Base-by-base conservation (phyloP, 2,329 filamentous ascomycete species). In the Scedosporium boydii region DNA sequence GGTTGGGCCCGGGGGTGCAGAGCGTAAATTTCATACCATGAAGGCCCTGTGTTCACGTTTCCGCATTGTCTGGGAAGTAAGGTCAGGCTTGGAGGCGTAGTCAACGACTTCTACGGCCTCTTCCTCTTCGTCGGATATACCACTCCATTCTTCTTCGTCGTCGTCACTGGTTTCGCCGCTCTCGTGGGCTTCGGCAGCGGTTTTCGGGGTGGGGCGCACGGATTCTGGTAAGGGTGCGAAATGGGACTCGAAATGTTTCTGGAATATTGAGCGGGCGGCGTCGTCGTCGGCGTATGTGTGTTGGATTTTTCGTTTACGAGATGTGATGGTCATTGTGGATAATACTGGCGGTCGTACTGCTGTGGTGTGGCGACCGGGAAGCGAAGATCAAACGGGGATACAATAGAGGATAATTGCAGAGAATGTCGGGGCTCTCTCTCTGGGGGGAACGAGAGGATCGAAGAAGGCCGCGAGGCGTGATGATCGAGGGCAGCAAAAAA, bases 161-260 rank as follows among this genome's bases (percentile, higher is more conserved):
- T 69, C 67, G 1, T 69, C 72, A 2, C 74, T 70, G 0, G 80
- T 79, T 14, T 68, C 68, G 10, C 64, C 55, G 9, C 72, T 69
- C 21, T 70, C 65, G 21, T 71, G 64, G 29, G 63, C 62, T n/a
- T 67, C 70, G 4, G 71, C 68, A 21, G 76, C 76, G 12, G 76
- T 74, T 34, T 64, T 61, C 60, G 67, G 66, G 67, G 65, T 51
- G 66, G 66, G 65, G 53, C 66, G 53, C 57, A 65, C 64, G 48
- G 62, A 70, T 3, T 74, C 72, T 48, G 79, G 79, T 46, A 96
- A 74, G 7, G 93, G 91, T 71, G 86, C 84, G 77, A 97, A 98
- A 71, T 89, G 87, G 29, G 90, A 85, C 75, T 97, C 95, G 71
- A 98, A 98, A 71, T 93, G 89, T 68, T 85, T 85, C 63, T 87